Conservation (phyloP, 2,329 filamentous ascomycete species). For the Sclerotiophoma versabilis region DNA sequence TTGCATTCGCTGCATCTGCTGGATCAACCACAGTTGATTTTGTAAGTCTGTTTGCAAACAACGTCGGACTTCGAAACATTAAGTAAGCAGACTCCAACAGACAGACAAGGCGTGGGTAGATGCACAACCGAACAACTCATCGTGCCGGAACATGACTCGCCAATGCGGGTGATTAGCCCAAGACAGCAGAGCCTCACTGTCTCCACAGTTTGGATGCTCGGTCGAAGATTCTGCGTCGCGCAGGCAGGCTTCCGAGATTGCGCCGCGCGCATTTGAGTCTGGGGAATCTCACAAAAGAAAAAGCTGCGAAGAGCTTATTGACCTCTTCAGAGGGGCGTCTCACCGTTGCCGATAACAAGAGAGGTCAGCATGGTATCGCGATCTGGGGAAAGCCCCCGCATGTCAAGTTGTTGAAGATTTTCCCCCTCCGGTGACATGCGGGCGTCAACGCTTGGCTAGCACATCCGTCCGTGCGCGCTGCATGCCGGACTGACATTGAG, state of each 20-base stretch:
- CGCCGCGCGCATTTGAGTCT: no score
- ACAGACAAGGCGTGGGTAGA: neutral
- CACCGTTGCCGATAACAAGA: no score
- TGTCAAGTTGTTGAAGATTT: neutral
- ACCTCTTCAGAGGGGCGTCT: no score
- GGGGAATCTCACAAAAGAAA: no score
- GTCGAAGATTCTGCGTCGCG: neutral
- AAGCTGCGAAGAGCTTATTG: neutral
- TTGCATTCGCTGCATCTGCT: slow-evolving; percentile 64
- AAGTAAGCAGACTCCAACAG: slow-evolving; percentile 3
- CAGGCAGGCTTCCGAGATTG: neutral
- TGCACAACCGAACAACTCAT: neutral
- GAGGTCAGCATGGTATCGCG: neutral
- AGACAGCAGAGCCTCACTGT: slow-evolving; percentile 1
- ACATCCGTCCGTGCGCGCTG: neutral
- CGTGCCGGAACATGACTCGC: neutral
- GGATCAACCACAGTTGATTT: slow-evolving; percentile 59
- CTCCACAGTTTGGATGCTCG: neutral
- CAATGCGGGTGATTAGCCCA: neutral
- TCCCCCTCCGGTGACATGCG: neutral
- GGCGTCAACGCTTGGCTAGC: neutral
- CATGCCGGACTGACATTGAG: no score
- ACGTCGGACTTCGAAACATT: slow-evolving; percentile 22
- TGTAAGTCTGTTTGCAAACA: slow-evolving; percentile 53
- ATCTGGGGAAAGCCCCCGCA: neutral